Evolutionary conservation across 2,329 filamentous ascomycete species (phyloP).

Genomic region (Phyllosticta citribraziliensis): DNA sequence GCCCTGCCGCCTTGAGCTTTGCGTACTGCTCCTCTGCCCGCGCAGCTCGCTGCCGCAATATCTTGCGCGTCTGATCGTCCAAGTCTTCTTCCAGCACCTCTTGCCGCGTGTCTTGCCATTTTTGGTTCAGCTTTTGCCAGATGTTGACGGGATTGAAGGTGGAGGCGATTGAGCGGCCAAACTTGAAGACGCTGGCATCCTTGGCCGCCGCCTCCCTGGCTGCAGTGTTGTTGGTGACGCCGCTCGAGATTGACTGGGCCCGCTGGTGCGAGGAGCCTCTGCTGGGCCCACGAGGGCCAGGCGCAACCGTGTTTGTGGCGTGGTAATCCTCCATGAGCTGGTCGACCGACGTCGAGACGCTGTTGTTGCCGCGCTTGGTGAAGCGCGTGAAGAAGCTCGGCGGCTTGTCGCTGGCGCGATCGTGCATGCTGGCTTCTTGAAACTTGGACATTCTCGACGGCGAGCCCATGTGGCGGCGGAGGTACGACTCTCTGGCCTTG

Average conservation of each 20-base stretch:
- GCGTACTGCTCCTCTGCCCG: constrained; percentile 24
- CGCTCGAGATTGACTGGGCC: constrained; percentile 5
- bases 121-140: constrained; percentile 11
- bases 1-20: constrained; percentile 23
- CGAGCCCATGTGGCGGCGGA: constrained; percentile 10
- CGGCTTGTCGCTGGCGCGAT: constrained; percentile 62
- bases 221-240: not conserved
- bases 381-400: constrained; percentile 55
- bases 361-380: constrained; percentile 19
- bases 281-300: not conserved
- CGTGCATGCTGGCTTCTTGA: constrained; percentile 76
- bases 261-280: constrained; percentile 5
- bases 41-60: constrained; percentile 17
- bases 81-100: constrained; percentile 9
- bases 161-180: constrained; percentile 11
- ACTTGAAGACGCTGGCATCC: constrained; percentile 9
- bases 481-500: constrained; percentile 2
- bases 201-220: constrained; percentile 1
- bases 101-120: constrained; percentile 8
- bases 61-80: constrained; percentile 7
- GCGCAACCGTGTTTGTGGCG: not conserved
- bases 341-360: constrained; percentile 19
- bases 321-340: constrained; percentile 30
- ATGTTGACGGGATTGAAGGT: constrained; percentile 12
- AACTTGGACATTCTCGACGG: constrained; percentile 53